Conservation (phyloP, 1,284 basidiomycete species). For the Microbotryum intermedium region DNA sequence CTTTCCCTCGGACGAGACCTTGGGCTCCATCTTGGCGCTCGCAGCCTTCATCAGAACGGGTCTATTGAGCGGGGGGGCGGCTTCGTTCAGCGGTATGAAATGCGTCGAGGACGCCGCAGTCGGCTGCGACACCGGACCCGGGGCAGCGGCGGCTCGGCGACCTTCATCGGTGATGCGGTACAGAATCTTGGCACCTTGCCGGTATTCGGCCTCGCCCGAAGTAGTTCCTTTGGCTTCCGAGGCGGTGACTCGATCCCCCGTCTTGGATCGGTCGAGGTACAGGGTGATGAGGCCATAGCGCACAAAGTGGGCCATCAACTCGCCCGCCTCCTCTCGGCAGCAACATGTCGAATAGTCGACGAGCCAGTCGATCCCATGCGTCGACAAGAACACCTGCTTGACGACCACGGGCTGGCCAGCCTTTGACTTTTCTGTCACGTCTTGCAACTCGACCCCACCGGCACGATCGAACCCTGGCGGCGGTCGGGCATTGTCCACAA, state of each 20-base stretch:
- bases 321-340: conserved; percentile 90
- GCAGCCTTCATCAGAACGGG: conserved; percentile 44
- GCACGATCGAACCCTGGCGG: conserved; percentile 42
- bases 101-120: conserved; percentile 3
- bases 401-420: conserved; percentile 36
- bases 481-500: conserved; percentile 36
- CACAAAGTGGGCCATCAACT: conserved; percentile 95
- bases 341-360: conserved; percentile 95
- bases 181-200: conserved; percentile 85
- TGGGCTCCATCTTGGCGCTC: conserved; percentile 33
- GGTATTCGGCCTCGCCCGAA: conserved; percentile 63
- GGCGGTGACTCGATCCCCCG: conserved; percentile 47
- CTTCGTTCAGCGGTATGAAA: too few species aligned
- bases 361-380: conserved; percentile 88
- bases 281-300: conserved; percentile 82
- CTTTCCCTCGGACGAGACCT: conserved; percentile 3
- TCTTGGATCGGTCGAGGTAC: conserved; percentile 48
- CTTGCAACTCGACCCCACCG: conserved; percentile 45
- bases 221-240: conserved; percentile 22
- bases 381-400: conserved; percentile 77
- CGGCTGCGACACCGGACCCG: conserved; percentile 15
- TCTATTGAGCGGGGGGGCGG: conserved; percentile 43
- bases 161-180: conserved; percentile 93
- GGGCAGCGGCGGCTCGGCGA: conserved; percentile 46
- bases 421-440: conserved; percentile 53